Percentiles rank a stretch among this genome's conserved stretches.
Evolutionary conservation across 768 basidiomycete species (phyloP).

Genomic region (Gloeostereum incarnatum): DNA sequence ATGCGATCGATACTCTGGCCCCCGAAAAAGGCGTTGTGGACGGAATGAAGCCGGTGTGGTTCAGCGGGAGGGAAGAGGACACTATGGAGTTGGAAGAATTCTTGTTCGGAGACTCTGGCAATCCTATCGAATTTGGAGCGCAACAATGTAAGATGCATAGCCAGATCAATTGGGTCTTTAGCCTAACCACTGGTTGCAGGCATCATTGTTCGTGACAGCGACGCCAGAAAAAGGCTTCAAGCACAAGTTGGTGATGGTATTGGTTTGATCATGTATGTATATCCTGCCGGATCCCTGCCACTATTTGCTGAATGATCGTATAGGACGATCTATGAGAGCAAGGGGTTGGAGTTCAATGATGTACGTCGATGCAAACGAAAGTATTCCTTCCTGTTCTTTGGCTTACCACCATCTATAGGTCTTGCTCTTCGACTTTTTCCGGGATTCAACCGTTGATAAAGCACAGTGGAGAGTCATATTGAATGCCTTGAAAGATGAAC

Average conservation of each 20-base stretch:
- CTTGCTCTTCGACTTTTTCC: conserved; percentile 67
- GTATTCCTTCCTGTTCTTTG: neutral
- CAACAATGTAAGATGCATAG: conserved; percentile 43
- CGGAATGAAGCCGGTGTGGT: conserved; percentile 51
- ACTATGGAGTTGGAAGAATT: conserved; percentile 46
- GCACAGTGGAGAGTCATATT: conserved; percentile 55
- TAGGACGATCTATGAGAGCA: conserved; percentile 54
- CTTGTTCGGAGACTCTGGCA: conserved; percentile 36
- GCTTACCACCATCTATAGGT: conserved; percentile 32
- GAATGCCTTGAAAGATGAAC: conserved; percentile 23
- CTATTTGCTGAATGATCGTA: neutral
- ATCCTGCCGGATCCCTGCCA: neutral
- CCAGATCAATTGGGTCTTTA: neutral
- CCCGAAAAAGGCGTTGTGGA: conserved; percentile 46
- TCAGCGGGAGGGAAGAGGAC: conserved; percentile 34
- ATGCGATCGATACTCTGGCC: conserved; percentile 50
- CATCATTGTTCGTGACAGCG: conserved; percentile 59
- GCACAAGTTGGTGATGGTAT: conserved; percentile 48
- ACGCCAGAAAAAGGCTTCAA: conserved; percentile 35
- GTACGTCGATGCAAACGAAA: conserved; percentile 19
- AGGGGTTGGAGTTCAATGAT: conserved; percentile 61
- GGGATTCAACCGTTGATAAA: conserved; percentile 41
- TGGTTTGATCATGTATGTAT: conserved; percentile 46
- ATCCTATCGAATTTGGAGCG: conserved; percentile 49
- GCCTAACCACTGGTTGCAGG: conserved; percentile 24